Evolutionary conservation across 371 early-diverging fungal species (phyloP).

Genomic region (Blastocladiella emersonii): DNA sequence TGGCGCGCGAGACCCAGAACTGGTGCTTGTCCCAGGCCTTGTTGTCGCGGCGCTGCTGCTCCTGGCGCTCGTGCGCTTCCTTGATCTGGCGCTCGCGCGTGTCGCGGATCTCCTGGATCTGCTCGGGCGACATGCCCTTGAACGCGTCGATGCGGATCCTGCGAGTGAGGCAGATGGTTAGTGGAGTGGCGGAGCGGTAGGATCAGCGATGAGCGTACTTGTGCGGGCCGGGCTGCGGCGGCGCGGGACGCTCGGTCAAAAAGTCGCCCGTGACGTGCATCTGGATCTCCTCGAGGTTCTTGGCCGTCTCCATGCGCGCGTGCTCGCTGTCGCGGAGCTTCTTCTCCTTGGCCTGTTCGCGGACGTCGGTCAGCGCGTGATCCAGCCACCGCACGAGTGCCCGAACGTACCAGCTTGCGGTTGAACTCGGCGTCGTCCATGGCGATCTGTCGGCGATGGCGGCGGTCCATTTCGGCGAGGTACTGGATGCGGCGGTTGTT

Average conservation of each 20-base stretch:
- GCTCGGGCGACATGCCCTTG: constrained; percentile 30
- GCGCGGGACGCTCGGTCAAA: constrained; percentile 27
- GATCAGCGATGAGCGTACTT: background rate
- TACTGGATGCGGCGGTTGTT: background rate
- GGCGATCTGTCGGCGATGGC: constrained; percentile 2
- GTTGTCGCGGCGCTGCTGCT: constrained; percentile 15
- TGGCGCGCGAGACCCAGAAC: constrained; percentile 19
- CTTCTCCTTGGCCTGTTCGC: constrained; percentile 19
- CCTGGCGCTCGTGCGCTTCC: constrained; percentile 16
- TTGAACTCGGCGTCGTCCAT: constrained; percentile 20
- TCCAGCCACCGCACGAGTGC: background rate
- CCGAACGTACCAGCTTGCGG: constrained; percentile 12
- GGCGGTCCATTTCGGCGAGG: background rate
- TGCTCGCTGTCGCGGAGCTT: constrained; percentile 17
- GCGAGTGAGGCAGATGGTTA: background rate
- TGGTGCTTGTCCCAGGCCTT: constrained; percentile 21
- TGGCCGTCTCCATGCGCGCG: constrained; percentile 13
- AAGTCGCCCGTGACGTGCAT: constrained; percentile 22
- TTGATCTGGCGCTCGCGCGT: constrained; percentile 24
- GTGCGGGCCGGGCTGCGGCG: constrained; percentile 2
- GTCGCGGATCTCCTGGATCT: constrained; percentile 18
- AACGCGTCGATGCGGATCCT: constrained; percentile 32
- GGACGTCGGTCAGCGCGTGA: background rate
- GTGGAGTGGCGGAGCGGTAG: background rate
- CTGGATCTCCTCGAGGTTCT: constrained; percentile 21